Evolutionary conservation across 2,329 filamentous ascomycete genomes (phyloP), one percentile per base, ranked within the genome.

Genomic region (Atkinsonella texensis): DNA sequence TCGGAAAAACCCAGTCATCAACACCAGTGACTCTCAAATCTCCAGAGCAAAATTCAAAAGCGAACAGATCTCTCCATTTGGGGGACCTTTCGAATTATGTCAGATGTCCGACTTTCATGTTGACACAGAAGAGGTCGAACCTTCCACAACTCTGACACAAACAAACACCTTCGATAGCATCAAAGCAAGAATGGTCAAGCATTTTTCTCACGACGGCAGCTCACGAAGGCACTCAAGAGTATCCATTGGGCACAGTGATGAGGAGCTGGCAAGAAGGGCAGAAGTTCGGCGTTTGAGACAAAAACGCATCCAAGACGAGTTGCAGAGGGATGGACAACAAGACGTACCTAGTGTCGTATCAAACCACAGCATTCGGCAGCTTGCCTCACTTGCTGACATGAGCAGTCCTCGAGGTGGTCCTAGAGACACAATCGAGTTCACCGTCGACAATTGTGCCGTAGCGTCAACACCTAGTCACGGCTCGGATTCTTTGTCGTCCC

Each of bases 221-320:
- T 58, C 61, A 2, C 72, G 68, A 45, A 62, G 69, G 32, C 67
- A 65, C 38, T 70, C 71, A 2, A 69, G 65, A 35, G 65, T 66
- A 4, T 70, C 70, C 15, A 63, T 72, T 33, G 71, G 73, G 12
- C 70, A 68, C 47, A 77, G 72, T 46, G 68, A 77, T 23, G 76
- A 79, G 54, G 75, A 79, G 55, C 59, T 78, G 43, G 73, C 76
- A 49, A 70, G 77, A 31, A 70, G 77, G 56, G 77, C 76, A 31
- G 78, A 81, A 56, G 62, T 82, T 50, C 76, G 71, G 56, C 70
- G 77, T 18, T 65, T 81, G 9, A 74, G 77, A 62, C 73, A 75
- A 47, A 74, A 73, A 56, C 71, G 77, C 54, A 81, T 81, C n/a
- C 75, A 76, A 54, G 72, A 79, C 43, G 79, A 81, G 57, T 66